Evolutionary conservation across 2,329 filamentous ascomycete species (phyloP).

Genomic region (Alternaria viburni): DNA sequence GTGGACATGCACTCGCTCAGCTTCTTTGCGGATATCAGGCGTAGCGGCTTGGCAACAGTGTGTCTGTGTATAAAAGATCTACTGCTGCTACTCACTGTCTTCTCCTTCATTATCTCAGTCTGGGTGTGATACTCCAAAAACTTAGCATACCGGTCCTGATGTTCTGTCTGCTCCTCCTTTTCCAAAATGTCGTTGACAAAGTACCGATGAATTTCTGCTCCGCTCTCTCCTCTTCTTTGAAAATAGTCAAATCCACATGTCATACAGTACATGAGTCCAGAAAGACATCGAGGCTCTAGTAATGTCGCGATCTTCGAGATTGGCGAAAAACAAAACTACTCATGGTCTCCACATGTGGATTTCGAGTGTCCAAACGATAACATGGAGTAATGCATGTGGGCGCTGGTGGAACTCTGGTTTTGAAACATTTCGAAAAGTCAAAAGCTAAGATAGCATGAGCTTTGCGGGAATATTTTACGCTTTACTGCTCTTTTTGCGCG

Average conservation of each 20-base stretch:
- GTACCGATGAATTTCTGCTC: not conserved
- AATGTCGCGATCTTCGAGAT: not conserved
- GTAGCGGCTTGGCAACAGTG: not conserved
- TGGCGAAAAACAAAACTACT: not conserved
- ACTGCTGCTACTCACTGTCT: not conserved
- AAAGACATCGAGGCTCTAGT: rapidly evolving
- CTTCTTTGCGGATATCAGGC: not conserved
- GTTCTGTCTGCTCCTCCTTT: not conserved
- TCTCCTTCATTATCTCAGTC: not conserved
- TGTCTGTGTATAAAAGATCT: not conserved
- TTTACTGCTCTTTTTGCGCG: not conserved
- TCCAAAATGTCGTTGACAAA: not conserved
- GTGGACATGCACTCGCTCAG: not conserved
- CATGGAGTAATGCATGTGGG: too few species aligned
- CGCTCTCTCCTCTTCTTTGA: not conserved
- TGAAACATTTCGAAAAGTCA: not conserved
- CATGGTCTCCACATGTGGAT: too few species aligned
- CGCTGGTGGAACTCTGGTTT: not conserved
- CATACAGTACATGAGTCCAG: not conserved
- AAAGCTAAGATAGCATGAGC: not conserved
- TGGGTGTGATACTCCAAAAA: not conserved
- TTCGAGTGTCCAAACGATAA: too few species aligned
- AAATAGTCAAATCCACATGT: not conserved
- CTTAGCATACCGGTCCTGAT: not conserved
- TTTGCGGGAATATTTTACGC: not conserved